Evolutionary conservation across 495 filamentous ascomycete species (phyloP).

Genomic region (Podospora tetraspora): DNA sequence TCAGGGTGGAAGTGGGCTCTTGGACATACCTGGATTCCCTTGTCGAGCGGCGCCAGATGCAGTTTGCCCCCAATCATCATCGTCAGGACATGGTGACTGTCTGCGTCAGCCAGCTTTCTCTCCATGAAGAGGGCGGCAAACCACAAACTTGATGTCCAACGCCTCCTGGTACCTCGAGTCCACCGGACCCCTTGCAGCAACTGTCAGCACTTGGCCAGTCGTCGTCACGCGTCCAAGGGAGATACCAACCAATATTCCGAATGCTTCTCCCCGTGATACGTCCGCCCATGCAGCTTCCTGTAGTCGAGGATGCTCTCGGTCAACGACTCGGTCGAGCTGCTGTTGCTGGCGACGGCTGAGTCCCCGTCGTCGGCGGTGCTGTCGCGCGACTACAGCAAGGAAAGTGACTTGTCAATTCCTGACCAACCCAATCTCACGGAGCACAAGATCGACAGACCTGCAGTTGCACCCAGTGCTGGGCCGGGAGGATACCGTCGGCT

Average conservation of each 20-base stretch:
- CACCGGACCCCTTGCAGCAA: background rate
- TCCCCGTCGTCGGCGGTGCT: background rate
- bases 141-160: background rate
- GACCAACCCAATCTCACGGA: background rate
- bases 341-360: background rate
- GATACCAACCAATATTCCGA: background rate
- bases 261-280: background rate
- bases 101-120: conserved; percentile 12
- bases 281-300: conserved; percentile 34
- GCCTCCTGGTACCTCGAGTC: background rate
- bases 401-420: background rate
- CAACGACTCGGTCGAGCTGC: conserved; percentile 36
- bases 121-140: conserved; percentile 16
- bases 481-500: conserved; percentile 2
- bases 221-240: background rate
- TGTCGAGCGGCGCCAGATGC: conserved; percentile 21
- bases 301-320: conserved; percentile 43
- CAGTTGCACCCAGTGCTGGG: conserved; percentile 3
- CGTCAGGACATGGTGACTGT: conserved; percentile 31
- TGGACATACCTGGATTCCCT: background rate
- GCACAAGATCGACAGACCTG: background rate
- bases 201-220: too few relatives aligned
- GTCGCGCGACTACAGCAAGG: background rate
- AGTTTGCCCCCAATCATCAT: conserved; percentile 38
- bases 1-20: background rate